Conservation (phyloP, 2,329 filamentous ascomycete species). For the Curvularia hawaiiensis region DNA sequence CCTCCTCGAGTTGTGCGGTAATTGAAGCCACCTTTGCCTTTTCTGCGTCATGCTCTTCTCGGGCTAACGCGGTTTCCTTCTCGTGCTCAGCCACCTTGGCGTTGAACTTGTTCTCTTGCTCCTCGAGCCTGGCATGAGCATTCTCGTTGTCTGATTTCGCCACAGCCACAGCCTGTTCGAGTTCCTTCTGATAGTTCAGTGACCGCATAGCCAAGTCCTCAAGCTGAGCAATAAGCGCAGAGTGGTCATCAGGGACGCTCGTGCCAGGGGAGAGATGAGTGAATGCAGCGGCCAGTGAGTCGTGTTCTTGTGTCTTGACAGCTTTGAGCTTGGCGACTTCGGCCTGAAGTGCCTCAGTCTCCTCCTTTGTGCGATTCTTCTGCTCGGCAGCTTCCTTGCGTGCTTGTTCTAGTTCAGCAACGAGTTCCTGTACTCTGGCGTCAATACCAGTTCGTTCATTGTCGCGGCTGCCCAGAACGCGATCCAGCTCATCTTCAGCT, state of each 20-base stretch:
- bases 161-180: constrained; percentile 53
- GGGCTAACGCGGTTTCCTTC: constrained; percentile 41
- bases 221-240: constrained; percentile 48
- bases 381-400: constrained; percentile 57
- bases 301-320: constrained; percentile 32
- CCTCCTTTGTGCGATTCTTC: constrained; percentile 49
- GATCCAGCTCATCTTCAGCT: constrained; percentile 88
- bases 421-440: constrained; percentile 69
- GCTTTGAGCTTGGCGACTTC: constrained; percentile 62
- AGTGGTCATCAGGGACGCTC: constrained; percentile 45
- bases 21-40: constrained; percentile 55
- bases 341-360: constrained; percentile 58
- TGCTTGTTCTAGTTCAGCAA: constrained; percentile 71
- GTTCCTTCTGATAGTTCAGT: constrained; percentile 51
- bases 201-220: constrained; percentile 53
- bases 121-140: constrained; percentile 46
- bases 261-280: constrained; percentile 45
- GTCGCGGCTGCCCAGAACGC: constrained; percentile 80
- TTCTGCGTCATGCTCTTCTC: constrained; percentile 54
- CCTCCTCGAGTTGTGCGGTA: constrained; percentile 63
- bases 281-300: constrained; percentile 44
- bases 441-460: constrained; percentile 77
- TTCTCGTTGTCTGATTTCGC: constrained; percentile 55
- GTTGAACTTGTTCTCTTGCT: constrained; percentile 47
- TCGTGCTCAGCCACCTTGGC: constrained; percentile 47